Percentiles rank a stretch among this genome's conserved stretches.
Conservation (phyloP, 306 rosid genomes). For the Lathyrus oleraceus region DNA sequence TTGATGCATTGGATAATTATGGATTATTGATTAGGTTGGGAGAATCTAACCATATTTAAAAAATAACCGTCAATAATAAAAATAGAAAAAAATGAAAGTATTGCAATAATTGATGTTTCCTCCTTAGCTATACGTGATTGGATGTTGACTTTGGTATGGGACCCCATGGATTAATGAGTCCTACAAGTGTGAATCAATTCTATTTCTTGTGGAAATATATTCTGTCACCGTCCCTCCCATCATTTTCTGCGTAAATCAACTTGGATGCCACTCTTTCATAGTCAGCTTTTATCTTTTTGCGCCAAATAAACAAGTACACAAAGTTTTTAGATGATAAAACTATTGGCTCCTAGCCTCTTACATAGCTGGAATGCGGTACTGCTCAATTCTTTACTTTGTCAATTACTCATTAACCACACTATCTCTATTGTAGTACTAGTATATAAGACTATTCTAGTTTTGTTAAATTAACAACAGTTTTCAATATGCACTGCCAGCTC, state of each 20-base stretch:
- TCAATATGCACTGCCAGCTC: no score
- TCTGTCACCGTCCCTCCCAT: background rate
- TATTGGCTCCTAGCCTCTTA: background rate
- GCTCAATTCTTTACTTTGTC: background rate
- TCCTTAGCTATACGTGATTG: background rate
- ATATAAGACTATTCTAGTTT: no score
- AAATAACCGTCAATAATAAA: no score
- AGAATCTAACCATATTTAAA: background rate
- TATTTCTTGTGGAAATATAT: background rate
- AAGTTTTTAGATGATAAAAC: background rate
- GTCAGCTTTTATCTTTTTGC: constrained; percentile 9
- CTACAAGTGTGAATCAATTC: background rate
- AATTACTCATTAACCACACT: background rate
- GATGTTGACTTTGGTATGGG: background rate
- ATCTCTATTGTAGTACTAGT: no score
- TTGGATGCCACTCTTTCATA: background rate
- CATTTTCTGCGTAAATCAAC: background rate
- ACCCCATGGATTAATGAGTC: no score
- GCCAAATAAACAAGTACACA: background rate
- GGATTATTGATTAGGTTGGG: background rate
- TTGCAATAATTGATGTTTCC: background rate
- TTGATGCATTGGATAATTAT: background rate
- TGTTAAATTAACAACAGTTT: no score
- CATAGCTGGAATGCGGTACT: background rate
- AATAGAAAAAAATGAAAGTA: no score